Evolutionary conservation across 2,329 filamentous ascomycete genomes (phyloP).

Genomic region (Arthrobotrys sphaeroides): DNA sequence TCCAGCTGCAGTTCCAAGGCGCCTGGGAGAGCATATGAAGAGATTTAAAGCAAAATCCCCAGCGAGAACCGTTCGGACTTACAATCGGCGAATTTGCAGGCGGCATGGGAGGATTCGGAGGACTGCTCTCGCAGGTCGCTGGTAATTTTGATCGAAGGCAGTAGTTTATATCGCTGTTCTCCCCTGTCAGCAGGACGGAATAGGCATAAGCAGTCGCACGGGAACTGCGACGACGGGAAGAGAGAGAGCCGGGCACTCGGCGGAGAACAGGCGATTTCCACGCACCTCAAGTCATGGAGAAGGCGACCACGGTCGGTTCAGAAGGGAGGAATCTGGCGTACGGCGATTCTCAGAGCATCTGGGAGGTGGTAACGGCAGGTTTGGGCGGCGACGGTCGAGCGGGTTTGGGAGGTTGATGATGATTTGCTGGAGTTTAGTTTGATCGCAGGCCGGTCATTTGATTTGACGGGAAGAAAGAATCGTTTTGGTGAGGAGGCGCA

Average conservation of each 20-base stretch:
- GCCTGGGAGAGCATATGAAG: not conserved
- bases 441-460: conserved; percentile 40
- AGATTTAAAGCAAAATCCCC: not conserved
- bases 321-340: conserved; percentile 6
- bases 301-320: conserved; percentile 23
- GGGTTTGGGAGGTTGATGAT: conserved; percentile 48
- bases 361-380: conserved; percentile 6
- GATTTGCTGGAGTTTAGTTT: conserved; percentile 53
- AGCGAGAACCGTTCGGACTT: conserved; percentile 30
- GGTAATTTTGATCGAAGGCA: conserved; percentile 28
- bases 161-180: conserved; percentile 43
- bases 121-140: conserved; percentile 20
- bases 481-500: conserved; percentile 9
- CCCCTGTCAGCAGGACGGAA: conserved; percentile 42
- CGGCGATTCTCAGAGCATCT: conserved; percentile 6
- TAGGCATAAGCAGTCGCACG: conserved; percentile 33
- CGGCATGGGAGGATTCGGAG: conserved; percentile 40
- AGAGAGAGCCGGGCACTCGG: conserved; percentile 7
- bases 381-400: conserved; percentile 34
- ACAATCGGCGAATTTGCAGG: conserved; percentile 51
- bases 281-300: conserved; percentile 33
- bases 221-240: conserved; percentile 10
- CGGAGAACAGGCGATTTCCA: conserved; percentile 15
- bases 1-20: conserved; percentile 19
- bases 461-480: conserved; percentile 28